phyloP scores from a whole-genome alignment of 495 filamentous ascomycete genomes.

The Lasiosphaeria miniovina region DNA sequence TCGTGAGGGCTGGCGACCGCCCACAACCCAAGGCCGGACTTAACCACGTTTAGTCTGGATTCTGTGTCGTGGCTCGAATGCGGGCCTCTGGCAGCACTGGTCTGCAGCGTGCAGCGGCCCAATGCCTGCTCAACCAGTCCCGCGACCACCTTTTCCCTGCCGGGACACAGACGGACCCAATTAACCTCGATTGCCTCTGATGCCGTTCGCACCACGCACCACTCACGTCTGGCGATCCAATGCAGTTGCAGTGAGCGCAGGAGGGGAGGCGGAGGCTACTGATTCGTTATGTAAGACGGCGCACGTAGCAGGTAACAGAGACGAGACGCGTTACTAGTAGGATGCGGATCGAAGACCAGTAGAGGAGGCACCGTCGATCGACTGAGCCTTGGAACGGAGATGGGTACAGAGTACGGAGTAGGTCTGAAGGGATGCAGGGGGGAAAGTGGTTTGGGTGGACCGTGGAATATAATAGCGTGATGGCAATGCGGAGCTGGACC shows the following conservation, averaged over 20 bases:
- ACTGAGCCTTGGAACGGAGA: too few species aligned
- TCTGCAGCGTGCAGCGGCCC: conserved; percentile 52
- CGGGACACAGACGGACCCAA: conserved; percentile 22
- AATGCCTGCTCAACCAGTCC: conserved; percentile 43
- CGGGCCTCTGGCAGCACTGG: conserved; percentile 47
- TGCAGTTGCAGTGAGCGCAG: conserved; percentile 6
- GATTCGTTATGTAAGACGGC: conserved; percentile 21
- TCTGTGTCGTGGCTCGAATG: conserved; percentile 62
- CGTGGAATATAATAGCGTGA: too few species aligned
- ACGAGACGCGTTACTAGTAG: neutral
- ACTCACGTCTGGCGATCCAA: conserved; percentile 5
- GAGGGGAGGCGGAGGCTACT: conserved; percentile 20
- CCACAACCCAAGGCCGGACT: conserved; percentile 29
- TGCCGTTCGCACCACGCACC: conserved; percentile 19
- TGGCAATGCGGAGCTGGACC: too few species aligned
- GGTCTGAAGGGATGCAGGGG: too few species aligned
- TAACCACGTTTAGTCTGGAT: conserved; percentile 38
- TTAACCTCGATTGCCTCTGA: conserved; percentile 21
- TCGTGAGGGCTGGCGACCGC: conserved; percentile 20
- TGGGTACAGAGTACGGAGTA: too few species aligned
- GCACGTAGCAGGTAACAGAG: neutral
- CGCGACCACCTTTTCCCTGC: conserved; percentile 28
- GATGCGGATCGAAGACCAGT: neutral
- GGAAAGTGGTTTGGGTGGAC: too few species aligned
- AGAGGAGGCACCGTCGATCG: neutral